phyloP scores from a whole-genome alignment of 148 eudicot species.

The Chenopodium quinoa region DNA sequence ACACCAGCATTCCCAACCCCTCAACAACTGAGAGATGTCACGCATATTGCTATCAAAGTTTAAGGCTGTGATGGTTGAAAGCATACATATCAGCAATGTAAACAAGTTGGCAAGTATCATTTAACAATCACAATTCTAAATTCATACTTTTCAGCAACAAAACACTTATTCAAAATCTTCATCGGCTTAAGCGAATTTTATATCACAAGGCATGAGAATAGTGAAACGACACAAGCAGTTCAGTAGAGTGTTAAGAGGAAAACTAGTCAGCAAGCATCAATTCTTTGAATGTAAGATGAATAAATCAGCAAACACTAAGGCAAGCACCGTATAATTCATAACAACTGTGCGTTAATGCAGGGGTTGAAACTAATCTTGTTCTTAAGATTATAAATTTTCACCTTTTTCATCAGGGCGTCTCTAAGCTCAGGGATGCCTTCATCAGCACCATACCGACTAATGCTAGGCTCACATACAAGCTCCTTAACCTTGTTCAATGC shows the following conservation, averaged over 20 bases:
- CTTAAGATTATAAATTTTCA: slow-evolving; percentile 8
- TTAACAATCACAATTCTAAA: background rate
- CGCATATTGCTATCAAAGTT: background rate
- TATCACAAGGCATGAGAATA: background rate
- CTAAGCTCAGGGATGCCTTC: slow-evolving; percentile 95
- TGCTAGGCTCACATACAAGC: slow-evolving; percentile 74
- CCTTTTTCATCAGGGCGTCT: slow-evolving; percentile 78
- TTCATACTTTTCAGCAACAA: background rate
- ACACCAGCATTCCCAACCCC: background rate
- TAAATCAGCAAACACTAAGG: background rate
- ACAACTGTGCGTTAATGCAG: background rate
- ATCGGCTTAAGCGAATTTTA: background rate
- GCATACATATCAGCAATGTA: background rate
- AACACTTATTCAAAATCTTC: background rate
- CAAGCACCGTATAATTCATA: background rate
- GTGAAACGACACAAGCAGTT: background rate
- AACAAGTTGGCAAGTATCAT: background rate
- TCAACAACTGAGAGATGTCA: background rate
- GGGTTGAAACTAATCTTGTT: background rate
- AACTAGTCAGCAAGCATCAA: background rate
- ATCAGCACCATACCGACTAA: slow-evolving; percentile 93
- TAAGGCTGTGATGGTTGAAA: background rate
- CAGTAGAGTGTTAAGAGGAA: background rate
- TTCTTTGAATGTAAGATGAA: background rate
- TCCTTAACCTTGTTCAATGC: slow-evolving; percentile 74